Conservation (phyloP, 2,329 filamentous ascomycete species). For the Volutella citrinella region DNA sequence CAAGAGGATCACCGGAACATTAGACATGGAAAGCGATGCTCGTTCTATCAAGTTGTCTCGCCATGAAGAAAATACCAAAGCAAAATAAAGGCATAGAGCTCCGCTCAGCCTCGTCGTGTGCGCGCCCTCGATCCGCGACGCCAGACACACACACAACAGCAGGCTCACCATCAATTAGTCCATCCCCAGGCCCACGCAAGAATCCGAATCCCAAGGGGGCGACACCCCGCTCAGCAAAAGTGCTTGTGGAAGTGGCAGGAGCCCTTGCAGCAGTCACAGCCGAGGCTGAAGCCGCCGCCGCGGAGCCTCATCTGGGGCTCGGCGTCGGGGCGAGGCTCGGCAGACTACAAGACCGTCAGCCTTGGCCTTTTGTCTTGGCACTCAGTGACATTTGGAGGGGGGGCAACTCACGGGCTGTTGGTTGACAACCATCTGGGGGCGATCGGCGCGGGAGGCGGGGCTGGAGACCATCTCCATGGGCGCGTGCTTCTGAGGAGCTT, state of each 20-base stretch:
- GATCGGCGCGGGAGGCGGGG: not conserved
- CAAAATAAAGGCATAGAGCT: too few relatives aligned
- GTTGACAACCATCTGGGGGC: slow-evolving; percentile 11
- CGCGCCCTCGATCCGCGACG: too few relatives aligned
- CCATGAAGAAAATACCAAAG: too few relatives aligned
- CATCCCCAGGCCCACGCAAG: too few relatives aligned
- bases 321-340: slow-evolving; percentile 22
- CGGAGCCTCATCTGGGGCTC: slow-evolving; percentile 23
- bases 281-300: slow-evolving; percentile 25
- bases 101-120: too few relatives aligned
- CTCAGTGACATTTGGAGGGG: not conserved
- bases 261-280: slow-evolving; percentile 28
- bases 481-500: slow-evolving; percentile 14
- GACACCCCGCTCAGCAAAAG: slow-evolving; percentile 21
- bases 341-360: too few relatives aligned
- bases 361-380: not conserved
- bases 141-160: too few relatives aligned
- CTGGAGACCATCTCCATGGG: slow-evolving; percentile 13
- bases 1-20: too few relatives aligned
- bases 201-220: too few relatives aligned
- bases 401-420: slow-evolving; percentile 14
- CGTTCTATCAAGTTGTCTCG: too few relatives aligned
- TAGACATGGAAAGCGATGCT: too few relatives aligned
- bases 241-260: slow-evolving; percentile 28
- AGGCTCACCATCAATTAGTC: too few relatives aligned